phyloP scores from a whole-genome alignment of 306 rosid genomes.

The Malus asiatica region DNA sequence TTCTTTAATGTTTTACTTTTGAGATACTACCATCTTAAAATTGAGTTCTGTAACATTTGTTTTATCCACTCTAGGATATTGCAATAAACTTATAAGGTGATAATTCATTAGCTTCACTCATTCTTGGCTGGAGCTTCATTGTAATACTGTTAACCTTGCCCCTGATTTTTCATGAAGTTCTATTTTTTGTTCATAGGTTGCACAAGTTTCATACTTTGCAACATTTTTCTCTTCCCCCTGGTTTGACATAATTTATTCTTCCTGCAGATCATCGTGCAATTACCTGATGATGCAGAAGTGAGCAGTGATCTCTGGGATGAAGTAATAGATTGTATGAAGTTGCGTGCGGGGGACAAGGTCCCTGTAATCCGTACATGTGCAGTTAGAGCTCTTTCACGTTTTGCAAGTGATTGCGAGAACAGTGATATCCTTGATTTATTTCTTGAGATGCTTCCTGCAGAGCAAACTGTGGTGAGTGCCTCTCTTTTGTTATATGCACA shows the following conservation, averaged over 20 bases:
- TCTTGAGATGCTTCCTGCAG: constrained; percentile 63
- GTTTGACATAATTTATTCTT: constrained; percentile 4
- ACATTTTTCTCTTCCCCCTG: not conserved
- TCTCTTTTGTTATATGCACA: not conserved
- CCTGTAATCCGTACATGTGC: constrained; percentile 73
- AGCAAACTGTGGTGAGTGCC: constrained; percentile 66
- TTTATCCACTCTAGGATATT: not conserved
- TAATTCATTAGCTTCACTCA: not conserved
- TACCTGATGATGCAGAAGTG: constrained; percentile 94
- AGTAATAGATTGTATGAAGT: constrained; percentile 76
- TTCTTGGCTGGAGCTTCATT: not conserved
- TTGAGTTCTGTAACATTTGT: not conserved
- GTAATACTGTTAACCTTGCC: not conserved
- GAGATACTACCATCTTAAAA: not conserved
- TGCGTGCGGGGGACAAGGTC: constrained; percentile 62
- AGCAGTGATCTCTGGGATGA: constrained; percentile 82
- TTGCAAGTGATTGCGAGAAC: constrained; percentile 70
- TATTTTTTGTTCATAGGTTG: not conserved
- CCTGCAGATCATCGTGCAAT: constrained; percentile 74
- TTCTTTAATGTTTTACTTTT: not conserved
- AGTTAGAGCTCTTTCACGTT: constrained; percentile 90
- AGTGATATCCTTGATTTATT: constrained; percentile 71
- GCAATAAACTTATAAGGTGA: not conserved
- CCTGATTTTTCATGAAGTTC: not conserved
- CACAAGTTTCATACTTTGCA: not conserved